Evolutionary conservation across 2,329 filamentous ascomycete genomes (phyloP).

Genomic region (Xylariales sp.): DNA sequence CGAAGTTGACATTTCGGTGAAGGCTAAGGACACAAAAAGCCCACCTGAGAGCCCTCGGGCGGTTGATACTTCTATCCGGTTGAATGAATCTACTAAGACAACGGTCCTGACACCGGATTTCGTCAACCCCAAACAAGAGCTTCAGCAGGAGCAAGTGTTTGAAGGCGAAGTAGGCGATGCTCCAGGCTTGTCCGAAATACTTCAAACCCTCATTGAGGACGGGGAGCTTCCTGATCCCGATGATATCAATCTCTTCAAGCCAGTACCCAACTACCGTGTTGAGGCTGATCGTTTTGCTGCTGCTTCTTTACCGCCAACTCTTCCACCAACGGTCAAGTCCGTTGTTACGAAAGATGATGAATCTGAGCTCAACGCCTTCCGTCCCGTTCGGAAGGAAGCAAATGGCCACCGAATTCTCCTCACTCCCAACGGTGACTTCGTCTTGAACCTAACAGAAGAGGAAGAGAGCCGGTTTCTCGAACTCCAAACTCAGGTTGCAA

Average conservation of each 20-base stretch:
- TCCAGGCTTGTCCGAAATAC: conserved; percentile 27
- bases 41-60: conserved; percentile 21
- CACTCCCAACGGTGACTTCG: conserved; percentile 70
- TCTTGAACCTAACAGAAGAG: conserved; percentile 65
- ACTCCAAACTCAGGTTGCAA: conserved; percentile 57
- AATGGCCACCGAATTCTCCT: conserved; percentile 67
- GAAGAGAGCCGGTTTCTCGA: conserved; percentile 68
- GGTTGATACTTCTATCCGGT: conserved; percentile 25
- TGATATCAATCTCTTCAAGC: conserved; percentile 35
- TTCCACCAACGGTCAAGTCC: conserved; percentile 36
- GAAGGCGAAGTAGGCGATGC: conserved; percentile 26
- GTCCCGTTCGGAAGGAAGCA: conserved; percentile 56
- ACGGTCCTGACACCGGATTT: conserved; percentile 29
- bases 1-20: conserved; percentile 14
- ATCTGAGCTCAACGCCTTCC: conserved; percentile 48
- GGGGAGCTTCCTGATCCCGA: conserved; percentile 29
- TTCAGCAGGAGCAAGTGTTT: conserved; percentile 20
- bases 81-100: conserved; percentile 30
- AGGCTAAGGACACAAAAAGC: conserved; percentile 15
- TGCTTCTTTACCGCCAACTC: conserved; percentile 28
- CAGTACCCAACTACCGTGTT: conserved; percentile 27
- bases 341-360: conserved; percentile 52
- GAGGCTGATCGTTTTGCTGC: conserved; percentile 22
- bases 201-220: conserved; percentile 30
- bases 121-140: conserved; percentile 19